A percentile compares a stretch with the other conserved stretches of the same genome.
Evolutionary conservation across 2,329 filamentous ascomycete genomes (phyloP).

Genomic region (Calonectria fujianensis): DNA sequence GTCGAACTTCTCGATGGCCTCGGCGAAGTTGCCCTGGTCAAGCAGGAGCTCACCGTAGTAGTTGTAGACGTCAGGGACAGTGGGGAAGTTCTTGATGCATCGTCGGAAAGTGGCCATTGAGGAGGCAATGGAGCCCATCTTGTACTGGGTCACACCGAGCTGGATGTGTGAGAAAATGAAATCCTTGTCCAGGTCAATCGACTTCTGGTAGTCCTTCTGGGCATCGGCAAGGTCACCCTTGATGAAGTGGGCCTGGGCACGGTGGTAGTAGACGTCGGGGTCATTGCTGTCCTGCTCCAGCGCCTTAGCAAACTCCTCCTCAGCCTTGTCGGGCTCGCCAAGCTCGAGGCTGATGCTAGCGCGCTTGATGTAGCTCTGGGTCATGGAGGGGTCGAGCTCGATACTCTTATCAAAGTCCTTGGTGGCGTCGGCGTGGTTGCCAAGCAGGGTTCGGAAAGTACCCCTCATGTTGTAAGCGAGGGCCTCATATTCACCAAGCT

Average conservation of each 20-base stretch:
- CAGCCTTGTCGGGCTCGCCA: slow-evolving; percentile 89
- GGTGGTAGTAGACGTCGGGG: slow-evolving; percentile 99
- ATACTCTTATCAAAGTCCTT: slow-evolving; percentile 94
- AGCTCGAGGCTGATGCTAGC: slow-evolving; percentile 98
- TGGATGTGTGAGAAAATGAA: slow-evolving; percentile 99
- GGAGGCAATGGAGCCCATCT: slow-evolving; percentile 98
- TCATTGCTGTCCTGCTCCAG: slow-evolving; percentile 90
- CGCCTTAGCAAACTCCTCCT: slow-evolving; percentile 90
- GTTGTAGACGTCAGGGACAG: slow-evolving; percentile 98
- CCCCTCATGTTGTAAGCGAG: slow-evolving; percentile 97
- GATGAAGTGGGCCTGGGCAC: slow-evolving; percentile 98
- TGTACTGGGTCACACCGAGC: slow-evolving; percentile 99
- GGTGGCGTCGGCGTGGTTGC: slow-evolving; percentile 89
- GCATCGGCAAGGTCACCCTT: slow-evolving; percentile 94
- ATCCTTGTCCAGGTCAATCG: slow-evolving; percentile 94
- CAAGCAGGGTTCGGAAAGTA: slow-evolving; percentile 94
- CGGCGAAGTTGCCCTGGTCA: slow-evolving; percentile 95
- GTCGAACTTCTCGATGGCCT: slow-evolving; percentile 98
- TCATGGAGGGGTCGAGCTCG: slow-evolving; percentile 89
- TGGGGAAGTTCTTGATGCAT: slow-evolving; percentile 98
- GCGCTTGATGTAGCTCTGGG: slow-evolving; percentile 98
- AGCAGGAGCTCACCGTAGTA: slow-evolving; percentile 98
- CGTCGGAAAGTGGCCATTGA: slow-evolving; percentile 99
- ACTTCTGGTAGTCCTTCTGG: slow-evolving; percentile 99
- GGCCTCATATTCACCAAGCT: slow-evolving; percentile 88